Evolutionary conservation across 495 filamentous ascomycete species (phyloP).

Genomic region (Tuber calosporum): DNA sequence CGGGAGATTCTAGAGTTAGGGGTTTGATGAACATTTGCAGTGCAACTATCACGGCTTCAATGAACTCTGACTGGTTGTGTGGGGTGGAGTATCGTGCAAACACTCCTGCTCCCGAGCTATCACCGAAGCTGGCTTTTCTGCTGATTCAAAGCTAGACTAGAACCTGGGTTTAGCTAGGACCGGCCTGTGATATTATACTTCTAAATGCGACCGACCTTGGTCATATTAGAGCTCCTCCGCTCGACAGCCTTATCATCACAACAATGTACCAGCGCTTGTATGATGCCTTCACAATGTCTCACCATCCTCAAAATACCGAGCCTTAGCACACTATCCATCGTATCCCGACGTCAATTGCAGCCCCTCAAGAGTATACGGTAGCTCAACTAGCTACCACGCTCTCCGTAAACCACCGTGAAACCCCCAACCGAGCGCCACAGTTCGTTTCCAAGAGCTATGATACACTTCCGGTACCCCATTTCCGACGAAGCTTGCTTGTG

Average conservation of each 20-base stretch:
- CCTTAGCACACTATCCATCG: neutral
- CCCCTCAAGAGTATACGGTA: neutral
- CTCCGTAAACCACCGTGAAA: neutral
- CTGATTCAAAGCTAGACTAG: neutral
- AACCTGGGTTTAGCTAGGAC: neutral
- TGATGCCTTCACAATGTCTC: neutral
- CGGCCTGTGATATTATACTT: neutral
- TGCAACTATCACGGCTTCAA: neutral
- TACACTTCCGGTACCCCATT: too few species aligned
- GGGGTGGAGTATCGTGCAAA: neutral
- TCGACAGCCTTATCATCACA: neutral
- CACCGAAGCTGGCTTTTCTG: neutral
- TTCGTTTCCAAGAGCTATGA: too few species aligned
- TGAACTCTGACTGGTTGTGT: neutral
- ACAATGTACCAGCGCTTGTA: neutral
- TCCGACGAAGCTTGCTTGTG: neutral
- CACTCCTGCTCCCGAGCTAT: neutral
- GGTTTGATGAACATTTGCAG: neutral
- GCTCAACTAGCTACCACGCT: too few species aligned
- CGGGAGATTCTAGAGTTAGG: neutral
- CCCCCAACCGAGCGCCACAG: too few species aligned
- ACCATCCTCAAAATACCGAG: neutral
- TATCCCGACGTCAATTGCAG: neutral
- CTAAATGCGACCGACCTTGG: neutral
- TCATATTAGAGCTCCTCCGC: neutral